Base-by-base conservation (phyloP, 495 filamentous ascomycete species). In the Podospora anserina region DNA sequence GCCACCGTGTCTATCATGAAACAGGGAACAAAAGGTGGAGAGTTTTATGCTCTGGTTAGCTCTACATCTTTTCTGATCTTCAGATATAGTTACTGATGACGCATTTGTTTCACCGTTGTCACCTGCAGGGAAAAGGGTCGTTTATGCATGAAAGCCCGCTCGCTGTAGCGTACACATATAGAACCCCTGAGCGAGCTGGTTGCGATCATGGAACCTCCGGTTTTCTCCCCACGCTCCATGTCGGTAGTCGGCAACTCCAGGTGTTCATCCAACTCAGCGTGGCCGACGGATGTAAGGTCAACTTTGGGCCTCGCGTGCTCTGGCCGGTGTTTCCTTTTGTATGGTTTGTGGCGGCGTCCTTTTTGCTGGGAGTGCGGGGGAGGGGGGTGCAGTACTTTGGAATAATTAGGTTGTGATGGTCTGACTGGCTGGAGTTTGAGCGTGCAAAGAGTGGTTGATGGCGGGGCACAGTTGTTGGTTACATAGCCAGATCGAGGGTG, bases 1-100 rank as follows among this genome's bases (percentile, higher is more conserved):
- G 63, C 65, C 71, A 70, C 71, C 49, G 34, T 49, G 6, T 61
- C 16, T 16, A 18, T 61, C 7, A 30, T 27, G 56, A 20, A 58
- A 49, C 39, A 49, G 39, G 39, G 39, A 49, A 49, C 39, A 6
- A 23, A 23, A 49, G 15, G 13, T 1, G 7, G 39, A 13, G 39
- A 49, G 39, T 11, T 49, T 49, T 49, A 49, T 49, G 39, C 39
- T 49, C 15, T 49, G 39, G 39, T 49, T 32, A 32, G 30, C 7
- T 32, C 30, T 32, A 1, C 4, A 32, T 32, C 30, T 32, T 32
- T 32, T 32, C 30, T 32, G 30, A 49, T 49, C 15, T 49, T 11
- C 39, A 49, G 39, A 49, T 32, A 7, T 32, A 49, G 39, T 49
- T 49, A 49, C 39, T 3, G 13, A 49, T 49, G 39, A 49, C 39